Evolutionary conservation across 2,329 filamentous ascomycete genomes (phyloP), one percentile per base, ranked within the genome.

Genomic region (Alternaria infectoria): DNA sequence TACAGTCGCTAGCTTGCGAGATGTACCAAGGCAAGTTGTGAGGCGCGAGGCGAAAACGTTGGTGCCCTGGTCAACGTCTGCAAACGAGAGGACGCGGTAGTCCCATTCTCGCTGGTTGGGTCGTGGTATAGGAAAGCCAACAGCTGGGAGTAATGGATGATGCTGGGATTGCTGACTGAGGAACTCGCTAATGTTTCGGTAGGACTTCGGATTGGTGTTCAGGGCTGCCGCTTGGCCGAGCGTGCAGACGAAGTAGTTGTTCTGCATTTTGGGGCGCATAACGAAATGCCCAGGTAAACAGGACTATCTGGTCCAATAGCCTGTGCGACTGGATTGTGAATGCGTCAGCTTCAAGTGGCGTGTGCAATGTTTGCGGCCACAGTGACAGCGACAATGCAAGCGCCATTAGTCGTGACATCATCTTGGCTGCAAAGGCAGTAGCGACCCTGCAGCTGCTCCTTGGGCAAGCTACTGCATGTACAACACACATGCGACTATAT

Each of bases 171-270:
- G 85, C 8, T 75, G 61, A n/a, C 84, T 81, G 17, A 89, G 74
- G 59, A 89, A 81, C 0, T 84, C 76, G 57, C 82, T 81, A 59
- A 89, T 82, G 0, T 82, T 86, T 3, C 77, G 69, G 67, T 82
- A 85, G 1, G 76, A 74, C 28, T 79, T 80, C 8, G 74, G 70
- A 10, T 71, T 65, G 4, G 71, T 63, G 17, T 78, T 81, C 17
- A 84, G 66, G 2, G 66, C 64, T 1, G 80, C 77, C 11, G 87
- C 86, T 71, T 89, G 83, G 2, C 86, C 88, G 3, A 90, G 81
- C 0, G 87, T 89, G 73, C 88, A 90, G 4, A 84, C 84, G 70
- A 90, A 90, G 74, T 89, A 89, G 61, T 85, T 88, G 54, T 69
- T 67, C 21, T 72, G 68, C 75, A 77, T 77, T 15, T 49, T 21